A percentile compares a stretch with the other conserved stretches of the same genome.
phyloP scores from a whole-genome alignment of 2,329 filamentous ascomycete genomes.

The Aspergillus sp. region DNA sequence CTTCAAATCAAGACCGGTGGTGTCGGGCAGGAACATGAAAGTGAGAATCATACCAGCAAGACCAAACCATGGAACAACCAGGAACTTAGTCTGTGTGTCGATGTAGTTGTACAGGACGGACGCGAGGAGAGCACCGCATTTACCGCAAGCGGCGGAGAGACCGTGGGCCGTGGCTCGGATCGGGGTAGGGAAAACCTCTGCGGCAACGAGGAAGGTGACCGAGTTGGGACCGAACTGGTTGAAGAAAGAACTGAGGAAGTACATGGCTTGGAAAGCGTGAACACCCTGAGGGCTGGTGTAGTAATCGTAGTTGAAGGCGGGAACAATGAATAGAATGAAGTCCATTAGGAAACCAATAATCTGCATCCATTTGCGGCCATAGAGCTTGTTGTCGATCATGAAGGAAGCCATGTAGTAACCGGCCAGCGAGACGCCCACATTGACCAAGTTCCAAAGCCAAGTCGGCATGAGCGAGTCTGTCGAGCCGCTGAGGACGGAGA shows the following conservation, averaged over 20 bases:
- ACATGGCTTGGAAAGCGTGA: constrained; percentile 94
- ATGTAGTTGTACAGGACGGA: constrained; percentile 96
- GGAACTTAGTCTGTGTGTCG: constrained; percentile 75
- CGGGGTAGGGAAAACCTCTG: constrained; percentile 92
- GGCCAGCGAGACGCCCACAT: constrained; percentile 76
- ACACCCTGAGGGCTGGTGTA: constrained; percentile 69
- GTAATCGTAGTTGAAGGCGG: constrained; percentile 82
- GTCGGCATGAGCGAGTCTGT: constrained; percentile 72
- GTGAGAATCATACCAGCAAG: constrained; percentile 81
- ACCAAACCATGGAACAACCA: constrained; percentile 93
- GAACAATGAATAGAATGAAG: constrained; percentile 90
- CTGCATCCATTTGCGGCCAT: constrained; percentile 95
- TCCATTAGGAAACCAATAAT: constrained; percentile 88
- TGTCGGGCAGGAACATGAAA: constrained; percentile 86
- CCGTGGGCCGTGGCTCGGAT: constrained; percentile 92
- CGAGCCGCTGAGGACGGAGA: constrained; percentile 68
- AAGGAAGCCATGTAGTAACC: constrained; percentile 90
- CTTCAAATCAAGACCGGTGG: constrained; percentile 91
- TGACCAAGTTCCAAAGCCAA: constrained; percentile 91
- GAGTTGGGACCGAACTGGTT: constrained; percentile 98
- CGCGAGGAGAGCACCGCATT: constrained; percentile 80
- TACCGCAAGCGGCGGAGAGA: constrained; percentile 87
- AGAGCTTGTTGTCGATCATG: constrained; percentile 92
- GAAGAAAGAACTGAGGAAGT: constrained; percentile 97
- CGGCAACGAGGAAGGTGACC: constrained; percentile 92